phyloP scores from a whole-genome alignment of 2,329 filamentous ascomycete genomes.

The Hypoxylon sp. region DNA sequence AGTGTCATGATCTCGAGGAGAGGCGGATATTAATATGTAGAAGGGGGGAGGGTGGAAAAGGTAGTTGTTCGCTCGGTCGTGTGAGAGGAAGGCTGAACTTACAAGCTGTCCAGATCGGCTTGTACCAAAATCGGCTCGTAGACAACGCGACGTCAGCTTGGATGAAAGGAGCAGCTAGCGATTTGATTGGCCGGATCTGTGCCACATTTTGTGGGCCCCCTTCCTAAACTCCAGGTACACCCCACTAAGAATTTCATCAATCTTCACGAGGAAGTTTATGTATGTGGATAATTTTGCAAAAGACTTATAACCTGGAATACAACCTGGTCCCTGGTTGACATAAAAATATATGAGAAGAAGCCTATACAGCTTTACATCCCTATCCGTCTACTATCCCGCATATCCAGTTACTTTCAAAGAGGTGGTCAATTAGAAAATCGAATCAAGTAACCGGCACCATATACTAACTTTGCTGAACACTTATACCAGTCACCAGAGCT shows the following conservation, averaged over 20 bases:
- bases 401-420: background rate
- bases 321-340: background rate
- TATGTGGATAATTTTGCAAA: too few relatives aligned
- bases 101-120: constrained; percentile 54
- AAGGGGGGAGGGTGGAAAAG: constrained; percentile 5
- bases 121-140: constrained; percentile 3
- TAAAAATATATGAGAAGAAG: background rate
- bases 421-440: background rate
- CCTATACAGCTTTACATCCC: background rate
- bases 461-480: constrained; percentile 2
- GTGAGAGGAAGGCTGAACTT: constrained; percentile 30
- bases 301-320: background rate
- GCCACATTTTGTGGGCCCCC: constrained; percentile 15
- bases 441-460: background rate
- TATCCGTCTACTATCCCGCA: background rate
- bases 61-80: constrained; percentile 7
- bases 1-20: constrained; percentile 52
- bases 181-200: constrained; percentile 30
- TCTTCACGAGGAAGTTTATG: constrained; percentile 2
- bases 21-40: constrained; percentile 32
- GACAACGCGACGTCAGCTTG: constrained; percentile 45
- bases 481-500: background rate
- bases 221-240: constrained; percentile 5
- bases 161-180: constrained; percentile 12
- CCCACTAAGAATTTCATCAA: constrained; percentile 22